phyloP scores from a whole-genome alignment of 371 early-diverging fungal species.

The Zancudomyces culisetae region DNA sequence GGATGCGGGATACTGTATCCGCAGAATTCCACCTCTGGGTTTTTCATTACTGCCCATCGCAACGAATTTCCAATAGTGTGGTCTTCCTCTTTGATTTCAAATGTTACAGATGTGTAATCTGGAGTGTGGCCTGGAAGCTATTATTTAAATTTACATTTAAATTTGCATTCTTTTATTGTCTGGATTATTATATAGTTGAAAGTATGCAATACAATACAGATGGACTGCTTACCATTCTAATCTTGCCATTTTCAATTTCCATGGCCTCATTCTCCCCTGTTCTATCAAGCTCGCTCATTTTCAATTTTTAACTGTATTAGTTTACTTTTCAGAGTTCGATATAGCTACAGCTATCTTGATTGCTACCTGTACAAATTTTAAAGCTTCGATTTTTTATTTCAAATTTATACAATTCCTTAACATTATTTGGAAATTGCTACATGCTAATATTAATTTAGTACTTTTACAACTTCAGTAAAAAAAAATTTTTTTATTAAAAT shows the following conservation, averaged over 20 bases:
- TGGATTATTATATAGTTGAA: background rate
- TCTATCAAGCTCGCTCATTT: background rate
- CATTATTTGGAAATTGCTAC: no score
- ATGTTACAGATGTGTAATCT: conserved; percentile 66
- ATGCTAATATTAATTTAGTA: no score
- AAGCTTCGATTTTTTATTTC: no score
- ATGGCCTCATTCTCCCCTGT: background rate
- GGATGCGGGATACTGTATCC: conserved; percentile 99
- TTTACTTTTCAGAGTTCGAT: no score
- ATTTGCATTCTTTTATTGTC: background rate
- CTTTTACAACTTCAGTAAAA: no score
- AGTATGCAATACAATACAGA: background rate
- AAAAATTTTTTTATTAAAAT: no score
- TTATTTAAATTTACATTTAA: background rate
- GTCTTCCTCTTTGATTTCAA: conserved; percentile 78
- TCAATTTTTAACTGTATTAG: no score
- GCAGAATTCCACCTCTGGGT: conserved; percentile 79
- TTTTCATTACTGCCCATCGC: conserved; percentile 83
- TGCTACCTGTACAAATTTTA: no score
- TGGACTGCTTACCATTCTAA: background rate
- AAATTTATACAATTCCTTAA: no score
- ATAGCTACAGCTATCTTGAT: no score
- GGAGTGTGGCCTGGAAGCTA: conserved; percentile 33
- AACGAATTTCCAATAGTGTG: conserved; percentile 92
- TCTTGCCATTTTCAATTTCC: background rate